Evolutionary conservation across 306 rosid genomes (phyloP).

Genomic region (Datisca glomerata): DNA sequence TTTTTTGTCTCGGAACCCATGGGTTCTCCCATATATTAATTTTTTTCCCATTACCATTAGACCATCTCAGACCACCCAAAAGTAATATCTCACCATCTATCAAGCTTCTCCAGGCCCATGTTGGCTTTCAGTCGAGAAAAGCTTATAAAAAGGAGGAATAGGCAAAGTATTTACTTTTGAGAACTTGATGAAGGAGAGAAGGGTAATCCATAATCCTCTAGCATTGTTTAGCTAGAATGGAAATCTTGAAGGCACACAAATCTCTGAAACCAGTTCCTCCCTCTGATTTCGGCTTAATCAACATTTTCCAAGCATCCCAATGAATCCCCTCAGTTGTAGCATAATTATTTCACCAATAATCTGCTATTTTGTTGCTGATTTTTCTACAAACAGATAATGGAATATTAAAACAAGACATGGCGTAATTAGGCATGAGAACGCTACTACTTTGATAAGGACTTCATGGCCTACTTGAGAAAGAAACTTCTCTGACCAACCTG

Average conservation of each 20-base stretch:
- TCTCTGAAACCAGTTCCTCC: no score
- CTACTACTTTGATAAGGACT: no score
- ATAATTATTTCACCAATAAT: neutral
- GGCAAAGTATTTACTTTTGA: no score
- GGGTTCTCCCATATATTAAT: neutral
- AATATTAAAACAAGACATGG: no score
- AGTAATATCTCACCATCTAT: neutral
- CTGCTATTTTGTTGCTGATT: neutral
- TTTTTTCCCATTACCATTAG: neutral
- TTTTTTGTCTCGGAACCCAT: neutral
- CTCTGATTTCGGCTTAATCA: neutral
- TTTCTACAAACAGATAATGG: neutral
- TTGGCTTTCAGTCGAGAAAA: no score
- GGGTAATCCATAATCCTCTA: no score
- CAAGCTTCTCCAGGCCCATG: neutral
- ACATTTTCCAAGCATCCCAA: no score
- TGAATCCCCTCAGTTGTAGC: neutral
- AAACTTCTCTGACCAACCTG: no score
- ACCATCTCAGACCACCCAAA: neutral
- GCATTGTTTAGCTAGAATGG: neutral
- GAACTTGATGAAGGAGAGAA: neutral
- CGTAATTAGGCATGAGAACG: neutral
- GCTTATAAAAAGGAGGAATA: neutral
- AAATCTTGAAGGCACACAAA: neutral
- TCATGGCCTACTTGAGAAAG: no score